These are phyloP conservation scores for Flaveria linearis DNA, from an alignment of 129 eudicot genomes.

Conservation along the genomic window DNA sequence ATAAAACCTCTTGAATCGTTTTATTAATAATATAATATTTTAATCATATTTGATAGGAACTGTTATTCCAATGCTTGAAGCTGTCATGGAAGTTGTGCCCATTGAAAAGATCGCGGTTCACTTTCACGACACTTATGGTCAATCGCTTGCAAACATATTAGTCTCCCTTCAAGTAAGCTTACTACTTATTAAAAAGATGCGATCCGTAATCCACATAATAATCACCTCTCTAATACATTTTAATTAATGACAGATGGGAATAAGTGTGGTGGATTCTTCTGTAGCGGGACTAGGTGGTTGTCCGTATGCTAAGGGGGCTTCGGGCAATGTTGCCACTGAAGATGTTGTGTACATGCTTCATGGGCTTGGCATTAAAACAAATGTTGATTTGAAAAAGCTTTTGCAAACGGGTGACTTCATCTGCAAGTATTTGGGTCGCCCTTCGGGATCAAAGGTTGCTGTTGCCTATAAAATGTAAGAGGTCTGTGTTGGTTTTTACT, in stretches of 20 bases:
- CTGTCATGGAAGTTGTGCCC: conserved; percentile 92
- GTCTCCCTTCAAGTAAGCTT: conserved; percentile 89
- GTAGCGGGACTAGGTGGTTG: conserved; percentile 93
- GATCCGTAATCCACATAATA: background rate
- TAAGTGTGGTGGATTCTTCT: conserved; percentile 84
- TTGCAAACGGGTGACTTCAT: conserved; percentile 83
- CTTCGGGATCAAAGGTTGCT: conserved; percentile 85
- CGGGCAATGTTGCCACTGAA: conserved; percentile 96
- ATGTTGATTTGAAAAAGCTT: conserved; percentile 69
- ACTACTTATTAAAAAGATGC: conserved; percentile 5
- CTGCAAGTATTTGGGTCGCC: conserved; percentile 65
- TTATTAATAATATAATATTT: background rate
- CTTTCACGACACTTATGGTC: conserved; percentile 98
- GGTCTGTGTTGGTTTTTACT: background rate
- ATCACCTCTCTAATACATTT: background rate
- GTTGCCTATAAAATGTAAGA: conserved; percentile 60
- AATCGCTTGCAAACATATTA: conserved; percentile 87
- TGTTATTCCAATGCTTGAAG: conserved; percentile 88
- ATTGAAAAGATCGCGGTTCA: conserved; percentile 93
- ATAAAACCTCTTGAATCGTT: background rate
- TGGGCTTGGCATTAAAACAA: conserved; percentile 81
- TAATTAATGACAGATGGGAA: conserved; percentile 71
- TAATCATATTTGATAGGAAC: conserved; percentile 49
- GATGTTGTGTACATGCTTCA: conserved; percentile 96
- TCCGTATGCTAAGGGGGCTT: conserved; percentile 97